These are phyloP conservation scores for Sergeia podlipaevii DNA, from an alignment of 208 protist genomes.

Conservation along the genomic window DNA sequence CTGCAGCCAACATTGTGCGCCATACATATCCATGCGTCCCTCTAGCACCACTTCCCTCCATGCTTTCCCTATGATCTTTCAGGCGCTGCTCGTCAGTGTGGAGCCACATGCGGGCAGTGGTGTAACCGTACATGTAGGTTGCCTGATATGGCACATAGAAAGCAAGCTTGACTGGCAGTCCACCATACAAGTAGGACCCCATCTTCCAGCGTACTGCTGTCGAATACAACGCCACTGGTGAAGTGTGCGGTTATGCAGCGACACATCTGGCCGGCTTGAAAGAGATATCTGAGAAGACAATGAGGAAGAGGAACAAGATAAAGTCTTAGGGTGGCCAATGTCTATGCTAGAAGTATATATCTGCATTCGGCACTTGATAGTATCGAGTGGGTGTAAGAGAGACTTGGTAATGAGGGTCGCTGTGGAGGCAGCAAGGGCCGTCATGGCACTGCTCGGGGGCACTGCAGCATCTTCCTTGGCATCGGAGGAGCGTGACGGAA, in stretches of 20 bases:
- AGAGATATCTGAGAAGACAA: background rate
- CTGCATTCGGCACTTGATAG: conserved; percentile 79
- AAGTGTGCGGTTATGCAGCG: too few species aligned
- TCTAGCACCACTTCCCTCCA: background rate
- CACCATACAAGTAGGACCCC: conserved; percentile 72
- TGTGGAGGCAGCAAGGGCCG: conserved; percentile 37
- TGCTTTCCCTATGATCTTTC: background rate
- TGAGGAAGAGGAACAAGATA: background rate
- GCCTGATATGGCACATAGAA: conserved; percentile 81
- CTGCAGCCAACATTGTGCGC: conserved; percentile 37
- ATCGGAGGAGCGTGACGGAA: too few species aligned
- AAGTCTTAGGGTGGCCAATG: background rate
- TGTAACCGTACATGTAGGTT: conserved; percentile 70
- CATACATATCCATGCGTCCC: conserved; percentile 12
- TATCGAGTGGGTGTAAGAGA: conserved; percentile 78
- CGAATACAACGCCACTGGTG: conserved; percentile 19
- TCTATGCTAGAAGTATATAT: conserved; percentile 2
- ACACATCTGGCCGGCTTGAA: too few species aligned
- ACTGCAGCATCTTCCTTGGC: background rate
- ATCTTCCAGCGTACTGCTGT: conserved; percentile 51
- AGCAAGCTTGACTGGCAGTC: conserved; percentile 61
- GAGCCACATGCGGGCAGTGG: conserved; percentile 17
- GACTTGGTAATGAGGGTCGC: conserved; percentile 67
- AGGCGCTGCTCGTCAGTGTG: background rate
- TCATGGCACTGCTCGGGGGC: background rate